phyloP scores from a whole-genome alignment of 495 filamentous ascomycete genomes.

The Pseudomonodictys pantanalensis region DNA sequence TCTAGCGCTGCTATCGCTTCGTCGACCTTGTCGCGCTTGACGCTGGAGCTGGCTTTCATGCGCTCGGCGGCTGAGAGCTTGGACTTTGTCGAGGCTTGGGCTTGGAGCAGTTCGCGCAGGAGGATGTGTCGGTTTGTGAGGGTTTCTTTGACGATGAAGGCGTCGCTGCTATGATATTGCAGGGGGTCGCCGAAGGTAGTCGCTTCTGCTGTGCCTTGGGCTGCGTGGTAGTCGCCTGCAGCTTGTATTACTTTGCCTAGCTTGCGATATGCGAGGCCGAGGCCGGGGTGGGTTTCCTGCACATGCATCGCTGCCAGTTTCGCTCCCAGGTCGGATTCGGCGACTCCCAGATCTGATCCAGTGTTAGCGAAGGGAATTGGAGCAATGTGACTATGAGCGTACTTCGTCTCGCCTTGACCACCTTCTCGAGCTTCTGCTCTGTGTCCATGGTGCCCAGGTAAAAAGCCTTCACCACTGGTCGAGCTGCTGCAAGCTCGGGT shows the following conservation, averaged over 20 bases:
- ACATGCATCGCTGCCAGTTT: conserved; percentile 80
- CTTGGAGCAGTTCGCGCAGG: conserved; percentile 88
- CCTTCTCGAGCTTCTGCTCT: conserved; percentile 88
- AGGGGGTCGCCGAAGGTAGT: conserved; percentile 92
- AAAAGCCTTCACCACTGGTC: conserved; percentile 91
- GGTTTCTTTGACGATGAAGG: conserved; percentile 98
- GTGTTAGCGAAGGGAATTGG: neutral
- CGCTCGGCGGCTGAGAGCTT: conserved; percentile 82
- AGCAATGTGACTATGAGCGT: conserved; percentile 33
- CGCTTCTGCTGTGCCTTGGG: conserved; percentile 94
- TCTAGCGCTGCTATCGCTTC: conserved; percentile 87
- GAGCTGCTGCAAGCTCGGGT: conserved; percentile 82
- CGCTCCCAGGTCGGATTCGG: conserved; percentile 90
- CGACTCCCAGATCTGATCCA: conserved; percentile 75
- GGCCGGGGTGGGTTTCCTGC: conserved; percentile 84
- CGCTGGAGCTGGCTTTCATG: conserved; percentile 75
- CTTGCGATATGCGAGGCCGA: conserved; percentile 88
- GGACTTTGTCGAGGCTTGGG: conserved; percentile 73
- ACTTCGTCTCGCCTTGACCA: conserved; percentile 92
- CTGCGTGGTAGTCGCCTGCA: conserved; percentile 93
- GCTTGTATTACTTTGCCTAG: conserved; percentile 89
- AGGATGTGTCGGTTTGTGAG: conserved; percentile 98
- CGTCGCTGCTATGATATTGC: conserved; percentile 91
- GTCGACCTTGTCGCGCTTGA: conserved; percentile 91
- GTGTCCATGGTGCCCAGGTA: conserved; percentile 94